These are phyloP conservation scores for Vinca minor DNA, from an alignment of 257 asterid genomes.

Conservation along the genomic window DNA sequence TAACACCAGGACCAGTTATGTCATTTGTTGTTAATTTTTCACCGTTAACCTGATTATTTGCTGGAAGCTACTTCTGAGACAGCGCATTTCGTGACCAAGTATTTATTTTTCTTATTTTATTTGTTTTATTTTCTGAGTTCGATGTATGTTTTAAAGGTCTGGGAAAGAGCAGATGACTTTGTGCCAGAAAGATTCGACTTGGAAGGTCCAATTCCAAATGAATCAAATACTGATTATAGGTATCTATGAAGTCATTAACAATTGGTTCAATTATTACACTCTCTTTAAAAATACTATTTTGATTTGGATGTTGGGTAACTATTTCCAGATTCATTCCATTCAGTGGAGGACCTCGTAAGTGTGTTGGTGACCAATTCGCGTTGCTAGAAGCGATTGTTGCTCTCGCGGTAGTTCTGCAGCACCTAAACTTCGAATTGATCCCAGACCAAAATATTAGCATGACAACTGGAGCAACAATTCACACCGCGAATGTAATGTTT, in stretches of 20 bases:
- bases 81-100: neutral
- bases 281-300: conserved; percentile 5
- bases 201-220: conserved; percentile 74
- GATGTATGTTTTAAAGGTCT: conserved; percentile 39
- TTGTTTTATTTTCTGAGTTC: conserved; percentile 6
- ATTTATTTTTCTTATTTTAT: too few species aligned
- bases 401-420: conserved; percentile 69
- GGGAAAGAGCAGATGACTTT: conserved; percentile 92
- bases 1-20: conserved; percentile 15
- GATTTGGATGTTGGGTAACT: conserved; percentile 7
- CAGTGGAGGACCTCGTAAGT: conserved; percentile 96
- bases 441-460: conserved; percentile 83
- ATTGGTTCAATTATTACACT: neutral
- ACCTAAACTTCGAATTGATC: conserved; percentile 52
- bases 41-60: neutral
- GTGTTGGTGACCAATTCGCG: conserved; percentile 97
- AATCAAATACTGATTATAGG: conserved; percentile 86
- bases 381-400: conserved; percentile 77
- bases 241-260: conserved; percentile 7
- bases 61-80: neutral
- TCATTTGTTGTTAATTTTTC: neutral
- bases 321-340: conserved; percentile 65
- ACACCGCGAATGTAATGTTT: conserved; percentile 71
- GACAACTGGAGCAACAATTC: conserved; percentile 99
- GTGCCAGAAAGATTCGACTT: conserved; percentile 71